Conservation (phyloP, 2,329 filamentous ascomycete genomes). For the Talaromyces verruculosus region DNA sequence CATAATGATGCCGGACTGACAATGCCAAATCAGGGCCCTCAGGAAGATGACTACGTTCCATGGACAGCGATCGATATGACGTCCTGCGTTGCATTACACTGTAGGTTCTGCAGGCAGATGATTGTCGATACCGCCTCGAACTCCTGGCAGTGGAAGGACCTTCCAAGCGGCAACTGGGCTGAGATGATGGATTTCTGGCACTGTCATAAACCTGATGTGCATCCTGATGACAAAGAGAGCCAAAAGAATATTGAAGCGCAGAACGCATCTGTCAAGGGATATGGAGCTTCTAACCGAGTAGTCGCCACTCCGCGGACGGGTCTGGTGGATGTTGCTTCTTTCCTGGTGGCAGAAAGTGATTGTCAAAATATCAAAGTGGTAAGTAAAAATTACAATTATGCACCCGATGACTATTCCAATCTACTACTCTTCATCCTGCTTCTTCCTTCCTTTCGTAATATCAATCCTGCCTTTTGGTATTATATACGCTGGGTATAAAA, state of each 20-base stretch:
- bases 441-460: conserved; percentile 7
- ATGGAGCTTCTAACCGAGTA: conserved; percentile 77
- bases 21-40: conserved; percentile 23
- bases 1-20: conserved; percentile 30
- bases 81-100: conserved; percentile 35
- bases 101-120: conserved; percentile 37
- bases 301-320: conserved; percentile 65
- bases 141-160: conserved; percentile 74
- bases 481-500: conserved; percentile 48
- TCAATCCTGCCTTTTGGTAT: background rate
- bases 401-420: conserved; percentile 14
- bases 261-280: conserved; percentile 64
- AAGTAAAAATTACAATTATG: conserved; percentile 22
- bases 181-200: conserved; percentile 99
- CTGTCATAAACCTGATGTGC: conserved; percentile 80
- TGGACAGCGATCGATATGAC: conserved; percentile 44
- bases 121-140: conserved; percentile 29
- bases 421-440: background rate
- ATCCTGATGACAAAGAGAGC: conserved; percentile 44
- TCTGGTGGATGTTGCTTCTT: conserved; percentile 76
- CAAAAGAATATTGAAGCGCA: conserved; percentile 42
- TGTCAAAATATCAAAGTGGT: conserved; percentile 52
- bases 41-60: conserved; percentile 35
- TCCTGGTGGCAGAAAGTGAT: conserved; percentile 69
- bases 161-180: conserved; percentile 96